These are phyloP conservation scores for Rhizopogon roseolus DNA, from an alignment of 768 basidiomycete species.

Conservation along the genomic window DNA sequence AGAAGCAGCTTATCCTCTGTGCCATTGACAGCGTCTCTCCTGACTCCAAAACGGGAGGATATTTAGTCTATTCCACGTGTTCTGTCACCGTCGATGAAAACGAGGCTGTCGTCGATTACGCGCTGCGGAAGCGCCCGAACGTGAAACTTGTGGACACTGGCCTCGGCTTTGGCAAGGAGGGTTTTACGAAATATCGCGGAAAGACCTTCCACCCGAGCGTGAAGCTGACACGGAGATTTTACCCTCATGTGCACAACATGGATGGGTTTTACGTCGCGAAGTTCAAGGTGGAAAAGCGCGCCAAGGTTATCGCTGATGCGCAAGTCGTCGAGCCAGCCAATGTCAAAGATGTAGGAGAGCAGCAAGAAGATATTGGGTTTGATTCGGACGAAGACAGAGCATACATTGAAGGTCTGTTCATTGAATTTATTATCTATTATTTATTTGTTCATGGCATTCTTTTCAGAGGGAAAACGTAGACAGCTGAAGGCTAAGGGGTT, in stretches of 20 bases:
- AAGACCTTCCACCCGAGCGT: conserved; percentile 83
- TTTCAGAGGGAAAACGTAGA: conserved; percentile 65
- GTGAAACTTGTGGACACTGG: conserved; percentile 90
- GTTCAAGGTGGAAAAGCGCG: conserved; percentile 86
- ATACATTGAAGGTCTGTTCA: conserved; percentile 71
- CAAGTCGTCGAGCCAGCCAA: conserved; percentile 18
- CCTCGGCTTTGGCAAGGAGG: conserved; percentile 88
- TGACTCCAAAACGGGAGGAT: conserved; percentile 87
- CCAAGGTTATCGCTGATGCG: conserved; percentile 38
- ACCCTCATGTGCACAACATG: conserved; percentile 99
- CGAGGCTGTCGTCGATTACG: conserved; percentile 97
- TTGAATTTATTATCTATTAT: neutral
- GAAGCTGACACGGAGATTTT: conserved; percentile 81
- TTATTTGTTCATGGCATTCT: conserved; percentile 4
- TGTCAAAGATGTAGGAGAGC: conserved; percentile 17
- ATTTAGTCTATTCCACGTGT: conserved; percentile 96
- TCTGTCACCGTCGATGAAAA: conserved; percentile 98
- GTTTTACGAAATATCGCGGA: conserved; percentile 86
- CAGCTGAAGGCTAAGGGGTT: conserved; percentile 74
- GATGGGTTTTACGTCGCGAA: conserved; percentile 99
- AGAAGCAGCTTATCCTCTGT: conserved; percentile 97
- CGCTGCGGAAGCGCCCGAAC: conserved; percentile 89
- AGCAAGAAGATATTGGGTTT: conserved; percentile 43
- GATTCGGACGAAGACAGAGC: conserved; percentile 72
- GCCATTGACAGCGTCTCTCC: conserved; percentile 95